Percentiles rank a stretch among this genome's conserved stretches.
Conservation (phyloP, 2,329 filamentous ascomycete genomes). For the Exophiala sideris region DNA sequence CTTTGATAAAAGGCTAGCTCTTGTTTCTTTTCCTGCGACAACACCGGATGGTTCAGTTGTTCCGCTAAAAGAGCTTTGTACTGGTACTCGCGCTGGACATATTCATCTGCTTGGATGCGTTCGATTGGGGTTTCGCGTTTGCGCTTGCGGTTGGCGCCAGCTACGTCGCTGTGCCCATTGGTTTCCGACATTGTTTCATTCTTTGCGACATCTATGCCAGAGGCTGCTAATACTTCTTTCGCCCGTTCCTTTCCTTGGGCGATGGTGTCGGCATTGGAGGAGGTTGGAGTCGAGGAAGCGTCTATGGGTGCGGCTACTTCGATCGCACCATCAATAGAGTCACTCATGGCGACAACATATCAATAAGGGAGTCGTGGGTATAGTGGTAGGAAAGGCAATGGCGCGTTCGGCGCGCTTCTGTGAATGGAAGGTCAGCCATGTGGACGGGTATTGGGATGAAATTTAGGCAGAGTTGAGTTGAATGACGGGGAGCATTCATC, state of each 20-base stretch:
- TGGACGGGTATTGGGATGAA: slow-evolving; percentile 5
- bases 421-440: slow-evolving; percentile 17
- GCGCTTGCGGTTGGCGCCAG: slow-evolving; percentile 36
- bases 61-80: slow-evolving; percentile 53
- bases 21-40: slow-evolving; percentile 61
- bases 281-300: slow-evolving; percentile 3
- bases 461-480: slow-evolving; percentile 2
- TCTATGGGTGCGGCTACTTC: slow-evolving; percentile 19
- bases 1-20: slow-evolving; percentile 68
- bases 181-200: slow-evolving; percentile 33
- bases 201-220: slow-evolving; percentile 36
- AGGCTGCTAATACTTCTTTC: slow-evolving; percentile 56
- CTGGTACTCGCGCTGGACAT: slow-evolving; percentile 62
- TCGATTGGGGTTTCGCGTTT: slow-evolving; percentile 46
- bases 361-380: background rate
- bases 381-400: slow-evolving; percentile 1
- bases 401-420: slow-evolving; percentile 18
- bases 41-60: slow-evolving; percentile 53
- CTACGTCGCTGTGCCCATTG: slow-evolving; percentile 30
- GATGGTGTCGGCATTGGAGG: slow-evolving; percentile 42
- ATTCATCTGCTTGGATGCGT: slow-evolving; percentile 59
- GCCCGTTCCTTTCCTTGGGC: slow-evolving; percentile 60
- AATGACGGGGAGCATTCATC: slow-evolving; percentile 7
- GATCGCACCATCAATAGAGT: slow-evolving; percentile 21
- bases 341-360: slow-evolving; percentile 25